Percentiles rank a stretch among this genome's conserved stretches.
phyloP scores from a whole-genome alignment of 202 grass and related monocot species.

The Eragrostis tef region DNA sequence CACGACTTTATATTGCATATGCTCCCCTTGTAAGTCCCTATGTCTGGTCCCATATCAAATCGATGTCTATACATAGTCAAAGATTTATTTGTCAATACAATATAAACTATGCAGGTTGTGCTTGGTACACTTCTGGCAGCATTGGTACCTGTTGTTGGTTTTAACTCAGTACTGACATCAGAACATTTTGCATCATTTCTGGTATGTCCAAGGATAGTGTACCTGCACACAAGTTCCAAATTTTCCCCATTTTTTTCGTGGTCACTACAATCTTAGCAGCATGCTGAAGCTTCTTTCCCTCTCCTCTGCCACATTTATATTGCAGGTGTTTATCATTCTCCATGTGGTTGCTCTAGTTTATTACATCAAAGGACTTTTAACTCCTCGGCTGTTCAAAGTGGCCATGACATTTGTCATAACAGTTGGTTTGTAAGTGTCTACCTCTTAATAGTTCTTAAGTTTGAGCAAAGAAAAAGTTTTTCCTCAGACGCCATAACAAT shows the following conservation, averaged over 20 bases:
- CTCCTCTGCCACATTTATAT: constrained; percentile 21
- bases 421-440: constrained; percentile 71
- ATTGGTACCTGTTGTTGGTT: constrained; percentile 98
- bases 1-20: constrained; percentile 97
- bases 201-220: constrained; percentile 48
- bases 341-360: constrained; percentile 93
- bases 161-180: constrained; percentile 98
- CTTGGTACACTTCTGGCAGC: constrained; percentile 96
- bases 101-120: constrained; percentile 68
- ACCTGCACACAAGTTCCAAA: constrained; percentile 9
- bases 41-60: constrained; percentile 9
- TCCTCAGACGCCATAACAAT: constrained; percentile 24
- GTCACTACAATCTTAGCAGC: not conserved
- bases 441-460: constrained; percentile 28
- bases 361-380: constrained; percentile 92
- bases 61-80: not conserved
- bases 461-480: constrained; percentile 14
- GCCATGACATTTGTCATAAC: constrained; percentile 91
- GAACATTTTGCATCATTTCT: constrained; percentile 98
- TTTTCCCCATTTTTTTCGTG: constrained; percentile 32
- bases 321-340: constrained; percentile 96
- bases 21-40: constrained; percentile 93
- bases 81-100: not conserved
- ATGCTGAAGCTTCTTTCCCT: not conserved
- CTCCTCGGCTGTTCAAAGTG: constrained; percentile 90